A percentile compares a stretch with the other conserved stretches of the same genome.
Evolutionary conservation across 2,329 filamentous ascomycete species (phyloP).

Genomic region (Falciphora oryzae): DNA sequence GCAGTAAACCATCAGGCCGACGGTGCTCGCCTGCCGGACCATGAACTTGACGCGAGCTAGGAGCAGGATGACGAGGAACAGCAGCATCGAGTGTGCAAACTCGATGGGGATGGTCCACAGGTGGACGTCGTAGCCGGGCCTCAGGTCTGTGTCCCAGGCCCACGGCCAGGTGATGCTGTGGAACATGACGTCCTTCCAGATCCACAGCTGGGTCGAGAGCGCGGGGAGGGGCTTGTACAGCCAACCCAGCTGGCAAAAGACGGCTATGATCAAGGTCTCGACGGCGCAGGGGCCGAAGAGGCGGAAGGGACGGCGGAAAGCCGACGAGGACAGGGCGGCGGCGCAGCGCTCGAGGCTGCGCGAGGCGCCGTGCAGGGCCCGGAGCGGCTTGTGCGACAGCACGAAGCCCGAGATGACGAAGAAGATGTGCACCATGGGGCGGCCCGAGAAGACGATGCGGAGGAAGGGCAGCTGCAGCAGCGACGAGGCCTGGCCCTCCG

Average conservation of each 20-base stretch:
- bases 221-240: constrained; percentile 22
- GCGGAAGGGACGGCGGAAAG: constrained; percentile 40
- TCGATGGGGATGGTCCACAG: constrained; percentile 45
- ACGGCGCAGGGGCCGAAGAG: constrained; percentile 40
- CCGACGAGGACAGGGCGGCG: constrained; percentile 36
- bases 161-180: constrained; percentile 29
- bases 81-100: constrained; percentile 38
- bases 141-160: constrained; percentile 28
- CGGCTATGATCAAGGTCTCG: constrained; percentile 34
- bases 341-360: constrained; percentile 31
- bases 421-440: constrained; percentile 45
- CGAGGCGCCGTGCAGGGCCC: constrained; percentile 28
- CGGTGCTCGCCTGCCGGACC: constrained; percentile 25
- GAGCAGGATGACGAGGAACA: constrained; percentile 35
- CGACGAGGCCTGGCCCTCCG: constrained; percentile 23
- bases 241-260: constrained; percentile 26
- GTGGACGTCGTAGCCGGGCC: constrained; percentile 35
- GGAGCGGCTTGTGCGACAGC: constrained; percentile 38
- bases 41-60: constrained; percentile 28
- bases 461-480: constrained; percentile 38
- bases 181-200: constrained; percentile 26
- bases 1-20: constrained; percentile 31
- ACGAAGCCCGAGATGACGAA: constrained; percentile 47
- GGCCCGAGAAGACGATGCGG: constrained; percentile 36
- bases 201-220: constrained; percentile 22